A percentile compares a stretch with the other conserved stretches of the same genome.
Conservation (phyloP, 352 stramenopile species). For the Pythium aristosporum region DNA sequence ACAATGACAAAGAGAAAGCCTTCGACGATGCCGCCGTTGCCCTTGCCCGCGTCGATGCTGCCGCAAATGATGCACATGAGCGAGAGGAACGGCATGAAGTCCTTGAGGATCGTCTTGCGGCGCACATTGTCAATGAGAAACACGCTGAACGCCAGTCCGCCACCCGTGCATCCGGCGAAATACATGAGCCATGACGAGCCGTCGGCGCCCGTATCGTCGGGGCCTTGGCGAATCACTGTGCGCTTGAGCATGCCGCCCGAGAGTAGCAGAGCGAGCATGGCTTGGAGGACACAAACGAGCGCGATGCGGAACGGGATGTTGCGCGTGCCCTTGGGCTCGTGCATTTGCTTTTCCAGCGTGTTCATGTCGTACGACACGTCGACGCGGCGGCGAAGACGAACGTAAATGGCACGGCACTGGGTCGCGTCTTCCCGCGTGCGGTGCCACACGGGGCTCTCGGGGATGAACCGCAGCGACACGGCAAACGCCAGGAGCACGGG, state of each 20-base stretch:
- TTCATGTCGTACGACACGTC: constrained; percentile 69
- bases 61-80: constrained; percentile 59
- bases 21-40: constrained; percentile 50
- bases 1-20: constrained; percentile 66
- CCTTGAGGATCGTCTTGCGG: constrained; percentile 89
- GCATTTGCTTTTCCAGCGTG: constrained; percentile 69
- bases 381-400: constrained; percentile 61
- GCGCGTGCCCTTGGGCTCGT: constrained; percentile 51
- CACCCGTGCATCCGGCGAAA: constrained; percentile 32
- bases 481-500: constrained; percentile 64
- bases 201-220: constrained; percentile 46
- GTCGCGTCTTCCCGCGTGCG: constrained; percentile 43
- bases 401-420: constrained; percentile 50
- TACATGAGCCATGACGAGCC: constrained; percentile 57
- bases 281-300: constrained; percentile 64
- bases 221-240: constrained; percentile 32
- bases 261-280: constrained; percentile 62
- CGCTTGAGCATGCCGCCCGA: constrained; percentile 67
- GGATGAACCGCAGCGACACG: constrained; percentile 60
- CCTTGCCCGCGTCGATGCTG: constrained; percentile 42
- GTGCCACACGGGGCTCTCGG: constrained; percentile 78
- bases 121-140: constrained; percentile 79
- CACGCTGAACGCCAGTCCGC: constrained; percentile 70
- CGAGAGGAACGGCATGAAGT: constrained; percentile 77
- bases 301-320: constrained; percentile 75